These are phyloP conservation scores for Camellia oleifera DNA, from an alignment of 179 eudicot species.

Conservation along the genomic window DNA sequence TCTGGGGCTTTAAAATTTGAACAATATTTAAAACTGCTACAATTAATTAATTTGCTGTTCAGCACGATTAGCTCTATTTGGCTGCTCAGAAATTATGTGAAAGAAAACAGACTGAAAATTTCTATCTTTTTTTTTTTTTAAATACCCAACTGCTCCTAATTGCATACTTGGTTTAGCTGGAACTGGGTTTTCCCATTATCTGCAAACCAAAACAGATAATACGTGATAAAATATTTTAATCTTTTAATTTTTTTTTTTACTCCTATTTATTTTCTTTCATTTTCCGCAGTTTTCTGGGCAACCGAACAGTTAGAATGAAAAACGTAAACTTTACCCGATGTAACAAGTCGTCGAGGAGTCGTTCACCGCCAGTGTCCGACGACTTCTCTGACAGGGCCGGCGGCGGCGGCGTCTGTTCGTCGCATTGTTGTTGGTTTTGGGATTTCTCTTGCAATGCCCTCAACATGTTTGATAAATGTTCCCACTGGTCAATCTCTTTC, in stretches of 20 bases:
- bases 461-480: conserved; percentile 57
- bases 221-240: neutral
- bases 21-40: neutral
- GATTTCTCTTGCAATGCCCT: conserved; percentile 31
- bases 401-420: neutral
- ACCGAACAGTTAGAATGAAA: neutral
- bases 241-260: neutral
- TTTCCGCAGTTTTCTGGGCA: neutral
- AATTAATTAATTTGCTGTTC: neutral
- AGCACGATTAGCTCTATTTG: neutral
- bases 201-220: neutral
- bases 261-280: too few relatives aligned
- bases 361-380: conserved; percentile 11
- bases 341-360: conserved; percentile 31
- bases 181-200: neutral
- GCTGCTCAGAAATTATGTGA: conserved; percentile 4
- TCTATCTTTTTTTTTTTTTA: neutral
- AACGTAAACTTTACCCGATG: conserved; percentile 31
- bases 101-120: neutral
- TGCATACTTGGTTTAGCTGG: neutral
- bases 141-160: neutral
- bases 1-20: too few relatives aligned
- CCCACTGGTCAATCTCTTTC: conserved; percentile 61
- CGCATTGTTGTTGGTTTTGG: conserved; percentile 15
- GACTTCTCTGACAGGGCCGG: conserved; percentile 3